phyloP scores from a whole-genome alignment of 2,329 filamentous ascomycete genomes.

The Calonectria honghensis region DNA sequence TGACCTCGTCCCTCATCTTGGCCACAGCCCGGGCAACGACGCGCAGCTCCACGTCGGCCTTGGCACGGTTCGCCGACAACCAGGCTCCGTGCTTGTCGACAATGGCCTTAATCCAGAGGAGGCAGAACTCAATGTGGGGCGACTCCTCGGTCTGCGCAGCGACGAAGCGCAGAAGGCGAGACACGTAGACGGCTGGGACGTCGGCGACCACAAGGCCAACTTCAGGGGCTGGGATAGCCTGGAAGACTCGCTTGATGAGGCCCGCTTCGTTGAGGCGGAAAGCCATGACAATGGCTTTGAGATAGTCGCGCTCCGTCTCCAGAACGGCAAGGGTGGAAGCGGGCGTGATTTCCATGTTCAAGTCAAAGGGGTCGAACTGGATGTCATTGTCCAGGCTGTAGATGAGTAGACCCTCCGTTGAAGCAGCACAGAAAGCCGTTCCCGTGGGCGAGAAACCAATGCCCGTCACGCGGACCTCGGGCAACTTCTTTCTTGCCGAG shows the following conservation, averaged over 20 bases:
- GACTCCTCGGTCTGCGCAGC: constrained; percentile 91
- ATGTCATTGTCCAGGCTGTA: constrained; percentile 91
- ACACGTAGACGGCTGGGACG: constrained; percentile 90
- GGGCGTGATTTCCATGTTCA: constrained; percentile 95
- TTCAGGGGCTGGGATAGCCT: constrained; percentile 84
- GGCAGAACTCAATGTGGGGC: constrained; percentile 94
- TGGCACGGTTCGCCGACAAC: constrained; percentile 86
- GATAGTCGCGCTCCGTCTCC: constrained; percentile 83
- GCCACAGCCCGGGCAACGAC: constrained; percentile 87
- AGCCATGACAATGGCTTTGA: constrained; percentile 96
- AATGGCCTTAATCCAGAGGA: constrained; percentile 91
- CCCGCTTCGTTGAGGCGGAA: constrained; percentile 94
- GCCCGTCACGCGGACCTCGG: constrained; percentile 89
- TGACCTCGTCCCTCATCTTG: constrained; percentile 87
- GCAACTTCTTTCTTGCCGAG: constrained; percentile 82
- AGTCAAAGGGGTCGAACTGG: constrained; percentile 96
- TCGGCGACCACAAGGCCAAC: constrained; percentile 86
- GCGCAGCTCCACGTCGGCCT: constrained; percentile 89
- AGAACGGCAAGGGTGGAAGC: constrained; percentile 84
- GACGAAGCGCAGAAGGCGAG: constrained; percentile 89
- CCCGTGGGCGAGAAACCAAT: constrained; percentile 93
- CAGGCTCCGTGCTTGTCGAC: constrained; percentile 89
- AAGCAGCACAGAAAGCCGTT: constrained; percentile 93
- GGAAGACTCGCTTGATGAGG: constrained; percentile 89
- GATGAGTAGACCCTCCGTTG: constrained; percentile 93